Percentiles rank a stretch among this genome's conserved stretches.
Conservation (phyloP, 257 asterid genomes). For the Capsicum rhomboideum region DNA sequence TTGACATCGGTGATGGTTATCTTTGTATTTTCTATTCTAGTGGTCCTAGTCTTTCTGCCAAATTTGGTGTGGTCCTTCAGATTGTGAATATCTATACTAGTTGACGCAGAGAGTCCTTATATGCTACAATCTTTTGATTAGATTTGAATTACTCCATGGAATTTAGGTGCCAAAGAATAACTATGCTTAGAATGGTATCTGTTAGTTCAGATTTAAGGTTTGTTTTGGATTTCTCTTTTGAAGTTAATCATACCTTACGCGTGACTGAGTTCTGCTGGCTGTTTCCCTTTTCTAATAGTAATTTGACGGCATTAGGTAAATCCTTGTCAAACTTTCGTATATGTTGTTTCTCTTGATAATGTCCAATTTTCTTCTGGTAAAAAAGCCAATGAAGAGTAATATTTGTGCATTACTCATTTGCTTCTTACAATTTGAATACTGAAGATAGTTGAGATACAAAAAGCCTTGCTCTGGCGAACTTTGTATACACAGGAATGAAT, state of each 20-base stretch:
- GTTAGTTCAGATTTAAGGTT: background rate
- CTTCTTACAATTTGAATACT: background rate
- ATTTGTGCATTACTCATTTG: background rate
- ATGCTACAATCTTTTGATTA: background rate
- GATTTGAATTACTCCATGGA: background rate
- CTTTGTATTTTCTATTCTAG: background rate
- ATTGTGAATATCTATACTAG: background rate
- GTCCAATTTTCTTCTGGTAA: background rate
- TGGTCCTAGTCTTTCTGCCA: background rate
- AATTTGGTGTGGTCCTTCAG: background rate
- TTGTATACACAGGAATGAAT: slow-evolving; percentile 2
- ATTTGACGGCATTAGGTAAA: background rate
- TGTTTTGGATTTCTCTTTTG: background rate
- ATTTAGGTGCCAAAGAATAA: background rate
- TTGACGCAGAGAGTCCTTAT: background rate
- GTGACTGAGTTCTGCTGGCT: background rate
- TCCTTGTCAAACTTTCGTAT: background rate
- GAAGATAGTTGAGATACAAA: background rate
- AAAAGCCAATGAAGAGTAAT: background rate
- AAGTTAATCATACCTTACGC: too few species aligned
- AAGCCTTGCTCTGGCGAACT: background rate
- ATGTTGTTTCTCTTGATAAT: background rate
- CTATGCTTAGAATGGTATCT: background rate
- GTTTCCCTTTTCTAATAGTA: too few species aligned
- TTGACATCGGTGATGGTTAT: background rate